phyloP scores from a whole-genome alignment of 2,329 filamentous ascomycete species.

The Monosporascus sp. region DNA sequence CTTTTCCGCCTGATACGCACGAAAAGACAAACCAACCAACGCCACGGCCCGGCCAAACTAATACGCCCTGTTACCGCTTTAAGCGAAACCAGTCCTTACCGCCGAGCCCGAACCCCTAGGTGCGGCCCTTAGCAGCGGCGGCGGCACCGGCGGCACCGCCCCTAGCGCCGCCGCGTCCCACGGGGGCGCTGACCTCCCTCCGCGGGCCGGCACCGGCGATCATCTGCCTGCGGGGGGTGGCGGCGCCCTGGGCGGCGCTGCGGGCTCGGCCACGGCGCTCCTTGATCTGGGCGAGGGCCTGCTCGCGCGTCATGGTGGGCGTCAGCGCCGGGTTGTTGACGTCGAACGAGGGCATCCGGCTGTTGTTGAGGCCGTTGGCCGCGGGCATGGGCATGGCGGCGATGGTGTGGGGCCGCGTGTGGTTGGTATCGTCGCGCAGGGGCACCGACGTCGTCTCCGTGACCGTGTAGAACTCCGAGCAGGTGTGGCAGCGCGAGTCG shows the following conservation, averaged over 20 bases:
- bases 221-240: constrained; percentile 22
- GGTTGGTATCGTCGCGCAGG: constrained; percentile 39
- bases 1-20: too few species aligned
- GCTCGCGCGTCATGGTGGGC: constrained; percentile 64
- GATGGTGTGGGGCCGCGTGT: constrained; percentile 12
- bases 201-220: too few species aligned
- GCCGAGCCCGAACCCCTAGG: too few species aligned
- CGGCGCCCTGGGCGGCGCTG: constrained; percentile 61
- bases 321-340: constrained; percentile 53
- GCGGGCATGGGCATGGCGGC: constrained; percentile 14
- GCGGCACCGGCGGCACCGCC: too few species aligned
- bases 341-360: constrained; percentile 41
- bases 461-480: constrained; percentile 40
- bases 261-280: constrained; percentile 66
- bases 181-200: too few species aligned
- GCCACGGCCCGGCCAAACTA: too few species aligned
- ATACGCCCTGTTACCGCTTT: too few species aligned
- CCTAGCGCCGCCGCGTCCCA: too few species aligned
- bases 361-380: constrained; percentile 11
- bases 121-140: too few species aligned
- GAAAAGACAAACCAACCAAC: too few species aligned
- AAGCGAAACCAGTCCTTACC: too few species aligned
- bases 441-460: constrained; percentile 49
- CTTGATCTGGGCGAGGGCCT: constrained; percentile 70
- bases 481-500: constrained; percentile 37